Conservation (phyloP, 306 rosid genomes). For the Castanea crenata region DNA sequence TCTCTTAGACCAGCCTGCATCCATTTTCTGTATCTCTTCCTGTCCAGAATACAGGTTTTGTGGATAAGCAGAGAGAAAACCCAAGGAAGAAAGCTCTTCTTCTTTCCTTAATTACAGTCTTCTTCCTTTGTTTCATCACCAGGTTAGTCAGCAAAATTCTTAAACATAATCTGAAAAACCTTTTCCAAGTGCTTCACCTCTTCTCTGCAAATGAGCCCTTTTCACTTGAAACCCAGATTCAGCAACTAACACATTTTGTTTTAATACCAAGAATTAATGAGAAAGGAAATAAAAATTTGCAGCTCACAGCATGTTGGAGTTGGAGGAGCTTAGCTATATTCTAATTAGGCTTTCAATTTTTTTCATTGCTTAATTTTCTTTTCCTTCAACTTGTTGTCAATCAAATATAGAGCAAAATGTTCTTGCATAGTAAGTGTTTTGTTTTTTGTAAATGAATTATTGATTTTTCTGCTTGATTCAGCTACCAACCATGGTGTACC, state of each 20-base stretch:
- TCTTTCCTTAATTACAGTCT: constrained; percentile 47
- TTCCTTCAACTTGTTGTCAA: constrained; percentile 11
- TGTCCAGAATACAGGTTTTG: constrained; percentile 26
- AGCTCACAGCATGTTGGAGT: constrained; percentile 22
- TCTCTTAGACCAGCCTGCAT: constrained; percentile 48
- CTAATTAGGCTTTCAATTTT: constrained; percentile 10
- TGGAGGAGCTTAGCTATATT: not conserved
- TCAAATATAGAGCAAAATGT: constrained; percentile 18
- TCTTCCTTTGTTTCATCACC: constrained; percentile 44
- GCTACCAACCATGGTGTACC: constrained; percentile 58
- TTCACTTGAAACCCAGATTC: constrained; percentile 40
- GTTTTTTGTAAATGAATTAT: not conserved
- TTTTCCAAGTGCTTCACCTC: constrained; percentile 45
- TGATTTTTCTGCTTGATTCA: constrained; percentile 34
- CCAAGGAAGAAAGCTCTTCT: constrained; percentile 47
- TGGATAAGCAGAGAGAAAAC: constrained; percentile 22
- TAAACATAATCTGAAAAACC: constrained; percentile 36
- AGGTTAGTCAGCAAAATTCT: constrained; percentile 57
- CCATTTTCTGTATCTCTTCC: constrained; percentile 53
- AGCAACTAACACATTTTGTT: constrained; percentile 22
- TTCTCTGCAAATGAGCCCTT: constrained; percentile 43
- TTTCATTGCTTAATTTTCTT: not conserved
- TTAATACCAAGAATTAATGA: constrained; percentile 16
- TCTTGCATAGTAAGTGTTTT: not conserved
- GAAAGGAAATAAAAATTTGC: constrained; percentile 11